Percentiles rank a stretch among this genome's conserved stretches.
phyloP scores from a whole-genome alignment of 805 yeast species.

The Starmerella davenportii region DNA sequence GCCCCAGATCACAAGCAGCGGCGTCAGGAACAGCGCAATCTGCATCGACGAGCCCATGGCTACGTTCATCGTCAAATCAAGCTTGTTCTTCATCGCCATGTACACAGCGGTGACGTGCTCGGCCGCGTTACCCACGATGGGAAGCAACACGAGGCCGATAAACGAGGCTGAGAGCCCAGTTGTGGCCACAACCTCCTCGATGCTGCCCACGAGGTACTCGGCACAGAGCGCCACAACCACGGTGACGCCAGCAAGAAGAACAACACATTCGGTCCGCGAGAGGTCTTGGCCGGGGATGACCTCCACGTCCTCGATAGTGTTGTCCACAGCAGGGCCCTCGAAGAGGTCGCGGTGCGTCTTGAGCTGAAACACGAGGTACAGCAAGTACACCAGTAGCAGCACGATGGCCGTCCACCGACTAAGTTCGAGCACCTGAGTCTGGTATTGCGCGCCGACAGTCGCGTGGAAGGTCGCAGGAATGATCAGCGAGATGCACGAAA shows the following conservation, averaged over 20 bases:
- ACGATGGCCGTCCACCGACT: slow-evolving; percentile 78
- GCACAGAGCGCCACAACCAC: slow-evolving; percentile 76
- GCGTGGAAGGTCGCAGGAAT: slow-evolving; percentile 90
- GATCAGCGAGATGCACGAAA: slow-evolving; percentile 72
- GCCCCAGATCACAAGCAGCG: slow-evolving; percentile 86
- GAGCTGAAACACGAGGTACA: slow-evolving; percentile 75
- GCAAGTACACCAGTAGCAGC: slow-evolving; percentile 53
- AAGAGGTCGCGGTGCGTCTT: slow-evolving; percentile 67
- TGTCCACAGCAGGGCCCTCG: slow-evolving; percentile 29
- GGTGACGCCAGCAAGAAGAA: slow-evolving; percentile 44
- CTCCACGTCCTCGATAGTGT: slow-evolving; percentile 19
- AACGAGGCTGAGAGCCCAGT: slow-evolving; percentile 87
- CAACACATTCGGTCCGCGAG: slow-evolving; percentile 35
- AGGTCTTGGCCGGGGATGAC: slow-evolving; percentile 28
- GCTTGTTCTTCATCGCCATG: slow-evolving; percentile 83
- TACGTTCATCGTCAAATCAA: slow-evolving; percentile 94
- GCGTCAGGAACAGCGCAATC: slow-evolving; percentile 87
- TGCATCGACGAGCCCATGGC: slow-evolving; percentile 94
- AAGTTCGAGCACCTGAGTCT: slow-evolving; percentile 41
- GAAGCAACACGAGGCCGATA: slow-evolving; percentile 81
- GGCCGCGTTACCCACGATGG: slow-evolving; percentile 96
- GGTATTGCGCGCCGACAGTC: slow-evolving; percentile 30
- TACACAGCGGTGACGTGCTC: slow-evolving; percentile 94
- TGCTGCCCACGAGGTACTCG: slow-evolving; percentile 82
- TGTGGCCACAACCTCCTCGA: slow-evolving; percentile 67